Conservation (phyloP, 257 asterid genomes). For the Solanum boliviense region DNA sequence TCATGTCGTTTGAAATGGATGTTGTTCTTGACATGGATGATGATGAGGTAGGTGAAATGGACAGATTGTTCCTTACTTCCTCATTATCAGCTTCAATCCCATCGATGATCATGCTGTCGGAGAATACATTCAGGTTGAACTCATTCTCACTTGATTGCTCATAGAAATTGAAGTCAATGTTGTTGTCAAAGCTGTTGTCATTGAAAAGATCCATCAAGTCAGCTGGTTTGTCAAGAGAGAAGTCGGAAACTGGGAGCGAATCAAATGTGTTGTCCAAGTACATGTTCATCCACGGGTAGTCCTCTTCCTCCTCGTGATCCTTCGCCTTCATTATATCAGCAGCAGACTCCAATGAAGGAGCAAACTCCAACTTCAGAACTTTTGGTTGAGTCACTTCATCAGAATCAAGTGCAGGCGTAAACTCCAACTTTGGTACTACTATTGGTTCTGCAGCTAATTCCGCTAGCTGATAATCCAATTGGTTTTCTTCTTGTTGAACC, state of each 20-base stretch:
- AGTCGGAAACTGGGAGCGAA: slow-evolving; percentile 28
- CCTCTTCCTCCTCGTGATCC: slow-evolving; percentile 33
- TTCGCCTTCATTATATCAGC: slow-evolving; percentile 8
- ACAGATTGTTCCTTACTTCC: slow-evolving; percentile 10
- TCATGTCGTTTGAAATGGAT: slow-evolving; percentile 3
- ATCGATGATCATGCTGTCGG: slow-evolving; percentile 9
- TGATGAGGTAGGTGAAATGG: slow-evolving; percentile 23
- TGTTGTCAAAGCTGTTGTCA: slow-evolving; percentile 42
- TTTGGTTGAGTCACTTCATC: slow-evolving; percentile 3
- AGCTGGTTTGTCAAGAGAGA: slow-evolving; percentile 29
- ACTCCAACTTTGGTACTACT: not conserved
- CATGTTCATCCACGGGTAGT: slow-evolving; percentile 55
- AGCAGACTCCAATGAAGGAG: slow-evolving; percentile 1
- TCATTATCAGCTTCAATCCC: slow-evolving; percentile 1
- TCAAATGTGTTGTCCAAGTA: slow-evolving; percentile 39
- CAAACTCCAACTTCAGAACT: slow-evolving; percentile 10
- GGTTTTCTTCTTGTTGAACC: slow-evolving; percentile 11
- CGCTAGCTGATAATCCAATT: not conserved
- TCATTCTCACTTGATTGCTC: slow-evolving; percentile 16
- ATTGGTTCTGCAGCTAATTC: not conserved
- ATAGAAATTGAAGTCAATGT: slow-evolving; percentile 46
- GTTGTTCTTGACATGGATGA: slow-evolving; percentile 25
- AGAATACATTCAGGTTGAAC: slow-evolving; percentile 16
- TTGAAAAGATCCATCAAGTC: slow-evolving; percentile 39
- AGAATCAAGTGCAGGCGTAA: not conserved